phyloP scores from a whole-genome alignment of 2,329 filamentous ascomycete genomes.

The Alternaria incomplexa region DNA sequence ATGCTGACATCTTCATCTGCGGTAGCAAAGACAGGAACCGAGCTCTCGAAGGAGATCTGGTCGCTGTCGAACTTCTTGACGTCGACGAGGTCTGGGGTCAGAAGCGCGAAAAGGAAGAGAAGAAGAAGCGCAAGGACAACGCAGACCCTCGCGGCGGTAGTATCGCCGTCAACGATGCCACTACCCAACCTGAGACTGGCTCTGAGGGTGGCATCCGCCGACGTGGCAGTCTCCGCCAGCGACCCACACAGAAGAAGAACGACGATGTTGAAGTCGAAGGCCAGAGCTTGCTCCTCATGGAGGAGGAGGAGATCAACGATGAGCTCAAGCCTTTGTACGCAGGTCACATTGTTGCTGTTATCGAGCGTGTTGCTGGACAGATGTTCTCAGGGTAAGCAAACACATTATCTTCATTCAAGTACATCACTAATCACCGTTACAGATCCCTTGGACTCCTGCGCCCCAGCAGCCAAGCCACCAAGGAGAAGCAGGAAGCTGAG shows the following conservation, averaged over 20 bases:
- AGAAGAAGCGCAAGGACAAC: constrained; percentile 99
- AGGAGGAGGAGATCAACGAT: constrained; percentile 98
- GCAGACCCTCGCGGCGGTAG: constrained; percentile 85
- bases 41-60: constrained; percentile 92
- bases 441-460: constrained; percentile 89
- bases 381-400: constrained; percentile 80
- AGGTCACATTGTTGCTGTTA: constrained; percentile 94
- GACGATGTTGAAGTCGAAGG: constrained; percentile 99
- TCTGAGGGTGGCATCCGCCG: constrained; percentile 87
- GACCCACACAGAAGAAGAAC: constrained; percentile 99
- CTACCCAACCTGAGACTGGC: constrained; percentile 62
- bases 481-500: constrained; percentile 99
- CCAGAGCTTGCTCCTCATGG: constrained; percentile 92
- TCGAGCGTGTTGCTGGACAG: constrained; percentile 95
- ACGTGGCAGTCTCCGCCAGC: constrained; percentile 92
- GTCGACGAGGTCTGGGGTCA: constrained; percentile 98
- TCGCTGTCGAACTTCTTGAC: constrained; percentile 93
- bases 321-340: constrained; percentile 98
- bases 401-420: neutral
- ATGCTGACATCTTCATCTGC: constrained; percentile 99
- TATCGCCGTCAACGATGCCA: constrained; percentile 70
- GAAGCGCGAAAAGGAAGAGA: constrained; percentile 99
- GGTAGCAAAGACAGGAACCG: constrained; percentile 98
- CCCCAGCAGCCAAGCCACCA: constrained; percentile 96
- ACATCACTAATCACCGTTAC: constrained; percentile 11